Conservation (phyloP, 257 asterid genomes). For the Fraxinus excelsior region DNA sequence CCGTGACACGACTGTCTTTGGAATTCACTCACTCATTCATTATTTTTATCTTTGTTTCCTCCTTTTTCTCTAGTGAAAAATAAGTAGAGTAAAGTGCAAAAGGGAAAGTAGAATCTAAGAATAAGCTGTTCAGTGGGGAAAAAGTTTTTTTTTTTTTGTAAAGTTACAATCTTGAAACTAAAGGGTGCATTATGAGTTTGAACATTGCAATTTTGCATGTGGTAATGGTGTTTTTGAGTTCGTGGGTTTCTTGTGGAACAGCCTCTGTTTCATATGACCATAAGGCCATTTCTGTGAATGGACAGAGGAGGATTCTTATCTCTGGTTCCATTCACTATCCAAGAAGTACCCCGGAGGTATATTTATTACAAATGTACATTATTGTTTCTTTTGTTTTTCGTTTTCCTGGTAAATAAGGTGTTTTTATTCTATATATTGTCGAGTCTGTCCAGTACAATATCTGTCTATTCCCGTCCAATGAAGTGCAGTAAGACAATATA, state of each 20-base stretch:
- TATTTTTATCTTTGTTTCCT: neutral
- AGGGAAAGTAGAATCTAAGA: slow-evolving; percentile 22
- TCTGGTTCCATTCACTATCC: slow-evolving; percentile 73
- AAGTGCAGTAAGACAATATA: too few relatives aligned
- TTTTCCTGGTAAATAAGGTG: neutral
- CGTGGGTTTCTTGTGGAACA: slow-evolving; percentile 32
- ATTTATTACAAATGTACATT: slow-evolving; percentile 19
- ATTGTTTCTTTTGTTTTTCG: neutral
- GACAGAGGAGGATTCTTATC: slow-evolving; percentile 49
- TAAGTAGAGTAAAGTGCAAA: slow-evolving; percentile 41
- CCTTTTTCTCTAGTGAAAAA: neutral
- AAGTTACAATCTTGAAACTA: slow-evolving; percentile 19
- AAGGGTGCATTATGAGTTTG: slow-evolving; percentile 17
- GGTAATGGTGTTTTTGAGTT: slow-evolving; percentile 34
- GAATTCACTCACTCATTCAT: neutral
- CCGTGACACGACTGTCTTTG: neutral
- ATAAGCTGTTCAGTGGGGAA: neutral
- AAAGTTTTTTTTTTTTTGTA: slow-evolving; percentile 12
- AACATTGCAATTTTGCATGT: slow-evolving; percentile 30
- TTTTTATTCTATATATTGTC: neutral
- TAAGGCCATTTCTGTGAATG: slow-evolving; percentile 48
- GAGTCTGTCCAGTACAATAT: neutral
- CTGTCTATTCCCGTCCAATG: neutral
- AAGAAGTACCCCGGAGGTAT: slow-evolving; percentile 65
- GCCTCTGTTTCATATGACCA: slow-evolving; percentile 55